phyloP scores from a whole-genome alignment of 495 filamentous ascomycete species.

The Hypoxylon crocopeplum region DNA sequence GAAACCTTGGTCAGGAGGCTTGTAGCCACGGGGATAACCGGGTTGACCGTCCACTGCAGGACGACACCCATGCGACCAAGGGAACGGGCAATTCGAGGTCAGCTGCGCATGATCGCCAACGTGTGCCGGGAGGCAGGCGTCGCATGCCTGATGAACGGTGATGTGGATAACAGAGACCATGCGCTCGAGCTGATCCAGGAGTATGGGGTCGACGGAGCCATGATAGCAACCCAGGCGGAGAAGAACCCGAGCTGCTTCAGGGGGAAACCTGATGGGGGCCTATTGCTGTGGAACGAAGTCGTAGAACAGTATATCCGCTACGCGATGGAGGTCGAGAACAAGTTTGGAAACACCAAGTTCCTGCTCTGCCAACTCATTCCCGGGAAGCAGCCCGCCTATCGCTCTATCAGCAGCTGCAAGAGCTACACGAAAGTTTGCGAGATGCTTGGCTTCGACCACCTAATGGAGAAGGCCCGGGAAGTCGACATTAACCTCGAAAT shows the following conservation, averaged over 20 bases:
- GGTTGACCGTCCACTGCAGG: slow-evolving; percentile 92
- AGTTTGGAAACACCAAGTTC: slow-evolving; percentile 90
- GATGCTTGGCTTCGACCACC: slow-evolving; percentile 64
- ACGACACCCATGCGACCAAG: slow-evolving; percentile 94
- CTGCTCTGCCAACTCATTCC: slow-evolving; percentile 83
- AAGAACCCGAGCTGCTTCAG: slow-evolving; percentile 86
- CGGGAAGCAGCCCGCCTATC: slow-evolving; percentile 70
- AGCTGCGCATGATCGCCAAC: slow-evolving; percentile 77
- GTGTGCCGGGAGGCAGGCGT: slow-evolving; percentile 84
- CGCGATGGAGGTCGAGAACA: slow-evolving; percentile 79
- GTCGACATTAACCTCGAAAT: slow-evolving; percentile 71
- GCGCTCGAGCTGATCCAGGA: slow-evolving; percentile 71
- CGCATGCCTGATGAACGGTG: slow-evolving; percentile 93
- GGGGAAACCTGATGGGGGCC: slow-evolving; percentile 65
- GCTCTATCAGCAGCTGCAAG: slow-evolving; percentile 60
- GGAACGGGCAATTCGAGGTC: slow-evolving; percentile 84
- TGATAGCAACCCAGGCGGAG: slow-evolving; percentile 95
- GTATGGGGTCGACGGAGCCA: slow-evolving; percentile 87
- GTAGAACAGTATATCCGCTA: slow-evolving; percentile 74
- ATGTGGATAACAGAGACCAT: slow-evolving; percentile 74
- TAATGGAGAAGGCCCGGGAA: slow-evolving; percentile 63
- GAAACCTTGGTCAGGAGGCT: slow-evolving; percentile 75
- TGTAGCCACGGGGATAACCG: slow-evolving; percentile 84
- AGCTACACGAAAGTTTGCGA: slow-evolving; percentile 70
- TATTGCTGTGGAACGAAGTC: slow-evolving; percentile 74